Evolutionary conservation across 257 asterid species (phyloP), one percentile per base, ranked within the genome.

Genomic region (Jaltomata sinuosa): DNA sequence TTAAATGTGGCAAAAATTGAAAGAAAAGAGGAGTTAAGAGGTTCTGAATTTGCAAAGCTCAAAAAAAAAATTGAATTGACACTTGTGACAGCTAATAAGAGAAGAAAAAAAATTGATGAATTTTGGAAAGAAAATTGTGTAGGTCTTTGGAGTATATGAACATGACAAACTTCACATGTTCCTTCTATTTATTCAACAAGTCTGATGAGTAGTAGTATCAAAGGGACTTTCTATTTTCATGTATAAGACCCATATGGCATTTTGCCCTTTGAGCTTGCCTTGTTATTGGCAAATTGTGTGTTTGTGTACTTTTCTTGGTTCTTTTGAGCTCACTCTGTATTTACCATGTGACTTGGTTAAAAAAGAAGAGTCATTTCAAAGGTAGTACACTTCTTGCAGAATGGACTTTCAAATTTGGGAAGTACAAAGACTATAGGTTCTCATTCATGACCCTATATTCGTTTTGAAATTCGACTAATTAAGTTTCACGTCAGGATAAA

Each of bases 131-230:
- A 25, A 59, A 11, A 61, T 25, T 57, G 9, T 7, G 21, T 42
- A 22, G n/a, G 80, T 74, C 22, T 72, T n/a, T 72, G n/a, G 21
- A 22, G 36, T 1, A 18, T 15, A 27, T 42, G 42, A 76, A 47
- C 61, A 47, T 47, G 81, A 47, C 61, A 76, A 76, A 76, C 16
- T 76, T 76, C 81, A 76, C 81, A 76, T 76, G 81, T 76, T 47
- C 18, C 42, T 45, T 76, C 47, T 47, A 5, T 29, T 29, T 0
- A 29, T 47, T 47, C 11, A 12, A 16, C 2, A 18, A 76, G 81
- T 47, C 18, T 47, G 15, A 47, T 47, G 27, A 67, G 49, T 67
- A 15, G 61, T 47, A 27, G 42, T 76, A 42, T 47, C 81, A 76
- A 76, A 47, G 36, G 27, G 61, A 76, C 61, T 47, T 76, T 15